Evolutionary conservation across 139 green algal species (phyloP), one percentile per base, ranked within the genome.

Genomic region (Micractinium sp.): DNA sequence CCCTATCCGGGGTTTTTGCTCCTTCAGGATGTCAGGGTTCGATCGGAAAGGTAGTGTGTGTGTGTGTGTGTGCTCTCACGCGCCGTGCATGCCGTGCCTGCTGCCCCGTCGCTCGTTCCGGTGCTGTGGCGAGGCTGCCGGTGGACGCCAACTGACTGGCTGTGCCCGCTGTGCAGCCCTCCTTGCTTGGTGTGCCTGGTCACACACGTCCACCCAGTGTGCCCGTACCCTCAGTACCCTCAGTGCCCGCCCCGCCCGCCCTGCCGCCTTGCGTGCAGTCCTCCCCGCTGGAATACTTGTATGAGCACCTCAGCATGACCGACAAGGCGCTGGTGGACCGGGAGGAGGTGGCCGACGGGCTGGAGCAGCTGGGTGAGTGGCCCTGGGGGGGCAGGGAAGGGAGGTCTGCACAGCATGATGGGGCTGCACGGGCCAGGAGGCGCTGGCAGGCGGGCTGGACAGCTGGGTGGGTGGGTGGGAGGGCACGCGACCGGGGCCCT

Each of bases 361-460:
- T 96, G 63, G 69, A 69, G 87, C n/a, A 71, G 71, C 38, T 88
- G 85, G 85, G 81, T 96, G 33, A 93, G 94, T 5, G 94, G 93
- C 82, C 47, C 7, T 56, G 47, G 47, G 5, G 47, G 47, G 47
- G 47, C 47, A 56, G 47, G 47, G 7, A 56, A 56, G 9, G 47
- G 47, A 56, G 47, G 47, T 5, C 47, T 9, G 5, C 47, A 56
- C 7, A 16, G 47, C 9, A 9, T 56, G 7, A 56, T 56, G 47
- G 47, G 47, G 47, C 47, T 56, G 47, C 47, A 56, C 7, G 47
- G 47, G 47, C 7, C 47, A 16, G 5, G 47, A 9, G 47, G 47
- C 5, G 47, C 78, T 19, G 87, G 95, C 82, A 85, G 91, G 35
- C 90, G 89, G 0, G 61, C 33, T 14, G 31, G 33, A 12, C 35